These are phyloP conservation scores for Colletotrichum truncatum DNA, from an alignment of 2,329 filamentous ascomycete genomes.

Conservation along the genomic window DNA sequence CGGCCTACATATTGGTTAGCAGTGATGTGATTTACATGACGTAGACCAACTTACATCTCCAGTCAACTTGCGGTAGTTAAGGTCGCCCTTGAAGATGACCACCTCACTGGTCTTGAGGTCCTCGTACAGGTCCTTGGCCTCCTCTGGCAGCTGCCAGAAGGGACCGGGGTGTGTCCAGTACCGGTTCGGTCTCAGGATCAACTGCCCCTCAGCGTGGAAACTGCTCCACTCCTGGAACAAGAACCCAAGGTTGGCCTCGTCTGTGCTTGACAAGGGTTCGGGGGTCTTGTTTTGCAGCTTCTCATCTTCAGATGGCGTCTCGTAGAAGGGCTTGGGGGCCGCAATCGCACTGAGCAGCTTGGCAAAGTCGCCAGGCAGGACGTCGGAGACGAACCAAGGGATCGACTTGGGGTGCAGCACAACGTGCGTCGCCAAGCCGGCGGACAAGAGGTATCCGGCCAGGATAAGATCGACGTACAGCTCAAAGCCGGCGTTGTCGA, in stretches of 20 bases:
- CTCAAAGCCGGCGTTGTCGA: conserved; percentile 98
- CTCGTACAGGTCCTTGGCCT: conserved; percentile 73
- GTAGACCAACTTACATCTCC: conserved; percentile 74
- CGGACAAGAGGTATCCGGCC: conserved; percentile 86
- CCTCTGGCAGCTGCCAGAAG: conserved; percentile 85
- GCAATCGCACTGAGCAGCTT: conserved; percentile 85
- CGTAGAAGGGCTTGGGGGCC: conserved; percentile 81
- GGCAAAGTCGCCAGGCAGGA: conserved; percentile 85
- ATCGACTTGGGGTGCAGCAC: conserved; percentile 94
- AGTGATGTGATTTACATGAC: too few relatives aligned
- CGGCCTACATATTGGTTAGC: conserved; percentile 56
- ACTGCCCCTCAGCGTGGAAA: conserved; percentile 83
- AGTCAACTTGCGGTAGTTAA: conserved; percentile 95
- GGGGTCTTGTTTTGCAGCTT: conserved; percentile 64
- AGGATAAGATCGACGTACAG: conserved; percentile 94
- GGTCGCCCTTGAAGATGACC: conserved; percentile 95
- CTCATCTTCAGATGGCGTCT: conserved; percentile 75
- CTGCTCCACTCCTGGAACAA: conserved; percentile 84
- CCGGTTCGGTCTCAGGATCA: conserved; percentile 82
- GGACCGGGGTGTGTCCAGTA: conserved; percentile 93
- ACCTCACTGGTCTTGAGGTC: conserved; percentile 87
- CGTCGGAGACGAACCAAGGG: conserved; percentile 98
- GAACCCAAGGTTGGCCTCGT: conserved; percentile 74
- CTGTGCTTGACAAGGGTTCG: conserved; percentile 70
- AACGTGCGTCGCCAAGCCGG: conserved; percentile 85